These are phyloP conservation scores for Orbilia javanica DNA, from an alignment of 2,329 filamentous ascomycete species.

Conservation along the genomic window DNA sequence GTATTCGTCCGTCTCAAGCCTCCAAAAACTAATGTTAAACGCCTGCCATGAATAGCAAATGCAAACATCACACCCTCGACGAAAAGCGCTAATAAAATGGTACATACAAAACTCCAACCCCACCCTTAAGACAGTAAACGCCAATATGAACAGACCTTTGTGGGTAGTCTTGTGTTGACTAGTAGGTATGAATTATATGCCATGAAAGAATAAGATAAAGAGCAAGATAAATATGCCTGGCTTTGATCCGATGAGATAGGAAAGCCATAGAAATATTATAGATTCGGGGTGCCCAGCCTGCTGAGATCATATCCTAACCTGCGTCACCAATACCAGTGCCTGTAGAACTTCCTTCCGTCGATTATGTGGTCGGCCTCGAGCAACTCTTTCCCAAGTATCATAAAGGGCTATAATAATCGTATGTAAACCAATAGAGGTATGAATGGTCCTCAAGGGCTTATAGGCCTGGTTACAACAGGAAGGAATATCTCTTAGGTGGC, in stretches of 20 bases:
- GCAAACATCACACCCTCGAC: background rate
- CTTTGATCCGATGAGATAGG: background rate
- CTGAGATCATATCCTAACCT: too few relatives aligned
- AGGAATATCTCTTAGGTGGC: background rate
- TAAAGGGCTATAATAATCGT: background rate
- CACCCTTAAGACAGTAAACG: background rate
- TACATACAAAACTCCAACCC: background rate
- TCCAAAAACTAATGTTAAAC: background rate
- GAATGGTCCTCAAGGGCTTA: too few relatives aligned
- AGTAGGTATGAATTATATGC: background rate
- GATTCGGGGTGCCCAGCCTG: background rate
- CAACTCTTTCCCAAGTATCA: background rate
- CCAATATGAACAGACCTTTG: background rate
- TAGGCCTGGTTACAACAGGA: too few relatives aligned
- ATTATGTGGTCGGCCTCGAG: too few relatives aligned
- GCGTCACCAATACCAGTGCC: too few relatives aligned
- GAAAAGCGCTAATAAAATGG: conserved; percentile 3
- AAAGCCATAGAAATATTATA: background rate
- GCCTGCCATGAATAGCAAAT: background rate
- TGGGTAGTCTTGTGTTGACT: too few relatives aligned
- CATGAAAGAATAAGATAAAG: background rate
- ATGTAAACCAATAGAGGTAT: background rate
- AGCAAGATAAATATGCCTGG: background rate
- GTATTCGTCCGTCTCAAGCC: background rate
- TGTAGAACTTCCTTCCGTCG: too few relatives aligned